Evolutionary conservation across 306 rosid genomes (phyloP).

Genomic region (Quercus agrifolia): DNA sequence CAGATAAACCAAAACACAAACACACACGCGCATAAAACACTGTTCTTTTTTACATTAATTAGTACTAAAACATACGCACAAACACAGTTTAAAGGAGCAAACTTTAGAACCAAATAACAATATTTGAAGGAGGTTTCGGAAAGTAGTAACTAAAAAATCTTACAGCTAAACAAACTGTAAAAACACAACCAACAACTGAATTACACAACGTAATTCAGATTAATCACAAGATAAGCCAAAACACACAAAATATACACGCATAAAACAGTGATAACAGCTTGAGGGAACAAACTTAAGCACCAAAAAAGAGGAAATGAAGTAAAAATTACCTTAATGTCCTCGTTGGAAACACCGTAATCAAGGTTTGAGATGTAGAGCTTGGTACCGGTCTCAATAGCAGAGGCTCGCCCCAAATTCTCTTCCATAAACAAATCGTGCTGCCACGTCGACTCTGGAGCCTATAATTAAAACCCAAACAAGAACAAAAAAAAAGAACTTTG

Average conservation of each 20-base stretch:
- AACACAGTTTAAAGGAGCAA: not conserved
- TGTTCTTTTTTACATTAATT: not conserved
- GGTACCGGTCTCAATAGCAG: conserved; percentile 88
- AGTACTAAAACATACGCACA: not conserved
- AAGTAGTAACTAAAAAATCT: no score
- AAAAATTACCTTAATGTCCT: conserved; percentile 77
- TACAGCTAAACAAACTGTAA: no score
- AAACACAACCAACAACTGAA: no score
- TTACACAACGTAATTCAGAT: no score
- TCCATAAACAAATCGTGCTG: conserved; percentile 78
- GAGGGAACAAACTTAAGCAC: not conserved
- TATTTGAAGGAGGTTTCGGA: no score
- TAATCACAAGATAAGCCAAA: no score
- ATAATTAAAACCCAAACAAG: not conserved
- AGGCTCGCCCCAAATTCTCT: conserved; percentile 53
- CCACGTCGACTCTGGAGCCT: conserved; percentile 96
- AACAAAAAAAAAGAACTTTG: not conserved
- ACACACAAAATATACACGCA: no score
- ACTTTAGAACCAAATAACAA: no score
- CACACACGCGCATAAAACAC: not conserved
- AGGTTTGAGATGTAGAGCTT: conserved; percentile 88
- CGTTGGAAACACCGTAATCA: conserved; percentile 91
- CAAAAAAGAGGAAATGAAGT: not conserved
- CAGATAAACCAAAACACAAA: not conserved
- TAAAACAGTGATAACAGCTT: no score